Evolutionary conservation across 2,329 filamentous ascomycete species (phyloP).

Genomic region (Cephalotrichum gorgonifer): DNA sequence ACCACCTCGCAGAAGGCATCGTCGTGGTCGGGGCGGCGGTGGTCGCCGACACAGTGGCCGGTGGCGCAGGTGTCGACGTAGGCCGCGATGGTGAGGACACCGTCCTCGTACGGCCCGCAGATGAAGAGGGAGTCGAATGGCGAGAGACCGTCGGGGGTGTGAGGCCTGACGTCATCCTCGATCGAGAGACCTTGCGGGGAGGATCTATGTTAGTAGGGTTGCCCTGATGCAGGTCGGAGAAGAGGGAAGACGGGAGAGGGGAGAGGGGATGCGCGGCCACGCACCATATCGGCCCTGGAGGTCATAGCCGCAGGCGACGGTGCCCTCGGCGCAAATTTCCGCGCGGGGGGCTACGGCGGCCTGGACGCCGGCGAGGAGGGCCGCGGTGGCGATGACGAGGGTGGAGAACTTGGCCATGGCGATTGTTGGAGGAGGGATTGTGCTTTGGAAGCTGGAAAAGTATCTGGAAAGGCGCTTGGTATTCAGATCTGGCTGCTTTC

Average conservation of each 20-base stretch:
- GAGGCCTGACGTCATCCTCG: background rate
- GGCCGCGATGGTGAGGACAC: background rate
- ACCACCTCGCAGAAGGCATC: background rate
- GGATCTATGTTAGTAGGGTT: background rate
- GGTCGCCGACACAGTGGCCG: background rate
- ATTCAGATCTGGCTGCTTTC: background rate
- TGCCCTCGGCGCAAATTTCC: background rate
- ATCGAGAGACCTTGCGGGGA: background rate
- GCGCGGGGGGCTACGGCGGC: background rate
- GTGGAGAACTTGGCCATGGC: background rate
- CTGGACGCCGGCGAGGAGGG: background rate
- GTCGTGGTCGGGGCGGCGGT: background rate
- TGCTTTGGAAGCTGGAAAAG: background rate
- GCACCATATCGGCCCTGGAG: background rate
- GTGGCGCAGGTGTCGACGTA: background rate
- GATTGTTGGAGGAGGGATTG: background rate
- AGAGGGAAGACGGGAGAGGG: no score
- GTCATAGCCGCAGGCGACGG: background rate
- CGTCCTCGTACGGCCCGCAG: background rate
- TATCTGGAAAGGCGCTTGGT: background rate
- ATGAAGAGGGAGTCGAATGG: background rate
- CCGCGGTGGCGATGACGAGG: background rate
- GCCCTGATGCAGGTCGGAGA: background rate
- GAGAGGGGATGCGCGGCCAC: background rate
- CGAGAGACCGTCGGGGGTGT: background rate